Percentiles rank a stretch among this genome's conserved stretches.
Evolutionary conservation across 257 asterid genomes (phyloP).

Genomic region (Solanum ossicruentum): DNA sequence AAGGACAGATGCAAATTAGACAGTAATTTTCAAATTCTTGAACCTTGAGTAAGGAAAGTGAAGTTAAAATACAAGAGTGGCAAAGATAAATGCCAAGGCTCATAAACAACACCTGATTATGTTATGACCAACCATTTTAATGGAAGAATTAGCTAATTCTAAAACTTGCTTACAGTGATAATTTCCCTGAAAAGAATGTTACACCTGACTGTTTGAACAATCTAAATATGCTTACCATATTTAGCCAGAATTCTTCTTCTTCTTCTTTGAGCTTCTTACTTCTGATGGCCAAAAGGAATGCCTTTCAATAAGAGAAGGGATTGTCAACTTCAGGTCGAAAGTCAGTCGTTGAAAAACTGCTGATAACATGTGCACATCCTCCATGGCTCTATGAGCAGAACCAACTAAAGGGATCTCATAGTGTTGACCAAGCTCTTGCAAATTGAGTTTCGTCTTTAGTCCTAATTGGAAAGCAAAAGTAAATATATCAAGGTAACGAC

Average conservation of each 20-base stretch:
- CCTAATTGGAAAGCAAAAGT: conserved; percentile 24
- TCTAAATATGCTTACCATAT: not conserved
- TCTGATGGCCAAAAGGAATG: conserved; percentile 31
- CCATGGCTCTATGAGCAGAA: conserved; percentile 70
- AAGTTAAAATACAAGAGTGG: not conserved
- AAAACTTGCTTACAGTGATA: not conserved
- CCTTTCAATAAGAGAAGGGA: conserved; percentile 34
- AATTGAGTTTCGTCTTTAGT: conserved; percentile 16
- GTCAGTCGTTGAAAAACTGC: conserved; percentile 61
- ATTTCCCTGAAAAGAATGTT: not conserved
- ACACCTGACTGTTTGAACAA: not conserved
- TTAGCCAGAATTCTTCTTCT: conserved; percentile 20
- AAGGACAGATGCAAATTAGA: not conserved
- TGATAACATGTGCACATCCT: conserved; percentile 61
- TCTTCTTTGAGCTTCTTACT: conserved; percentile 12
- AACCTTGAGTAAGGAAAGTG: not conserved
- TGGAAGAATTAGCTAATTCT: not conserved
- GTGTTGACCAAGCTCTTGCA: conserved; percentile 52
- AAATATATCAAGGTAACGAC: not conserved
- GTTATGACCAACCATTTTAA: not conserved
- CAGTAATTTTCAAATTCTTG: not conserved
- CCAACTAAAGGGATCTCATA: conserved; percentile 47
- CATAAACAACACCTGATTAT: not conserved
- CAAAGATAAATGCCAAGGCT: not conserved
- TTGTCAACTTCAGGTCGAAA: conserved; percentile 36